Evolutionary conservation across 2,329 filamentous ascomycete genomes (phyloP).

Genomic region (Colletotrichum sp.): DNA sequence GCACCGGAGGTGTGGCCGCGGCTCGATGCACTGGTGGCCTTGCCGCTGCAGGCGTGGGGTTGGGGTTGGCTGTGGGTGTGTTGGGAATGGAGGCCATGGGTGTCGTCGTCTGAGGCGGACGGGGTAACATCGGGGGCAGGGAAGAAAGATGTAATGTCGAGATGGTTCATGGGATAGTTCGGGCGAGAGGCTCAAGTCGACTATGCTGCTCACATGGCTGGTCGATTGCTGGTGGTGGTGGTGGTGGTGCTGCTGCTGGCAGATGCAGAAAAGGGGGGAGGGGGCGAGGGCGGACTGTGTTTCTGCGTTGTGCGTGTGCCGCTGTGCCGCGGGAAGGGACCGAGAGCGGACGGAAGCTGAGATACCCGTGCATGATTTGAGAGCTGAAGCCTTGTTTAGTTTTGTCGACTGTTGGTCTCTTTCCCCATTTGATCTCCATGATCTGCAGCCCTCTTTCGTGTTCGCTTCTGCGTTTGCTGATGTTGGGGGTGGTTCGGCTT

Average conservation of each 20-base stretch:
- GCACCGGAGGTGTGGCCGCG: constrained; percentile 10
- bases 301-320: neutral
- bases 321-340: neutral
- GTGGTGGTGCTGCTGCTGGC: too few relatives aligned
- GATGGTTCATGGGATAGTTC: neutral
- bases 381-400: neutral
- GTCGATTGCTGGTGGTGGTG: neutral
- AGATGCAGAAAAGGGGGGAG: neutral
- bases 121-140: neutral
- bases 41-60: constrained; percentile 1
- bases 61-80: constrained; percentile 6
- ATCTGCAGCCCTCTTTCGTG: neutral
- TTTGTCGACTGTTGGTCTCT: neutral
- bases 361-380: constrained; percentile 13
- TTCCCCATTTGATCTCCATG: neutral
- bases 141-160: neutral
- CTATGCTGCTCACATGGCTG: neutral
- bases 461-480: neutral
- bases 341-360: constrained; percentile 13
- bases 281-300: neutral
- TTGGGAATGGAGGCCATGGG: constrained; percentile 6
- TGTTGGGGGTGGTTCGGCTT: neutral
- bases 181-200: neutral
- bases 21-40: constrained; percentile 1
- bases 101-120: neutral